Base-by-base conservation (phyloP, 2,329 filamentous ascomycete genomes). In the Thermochaetoides dissita region DNA sequence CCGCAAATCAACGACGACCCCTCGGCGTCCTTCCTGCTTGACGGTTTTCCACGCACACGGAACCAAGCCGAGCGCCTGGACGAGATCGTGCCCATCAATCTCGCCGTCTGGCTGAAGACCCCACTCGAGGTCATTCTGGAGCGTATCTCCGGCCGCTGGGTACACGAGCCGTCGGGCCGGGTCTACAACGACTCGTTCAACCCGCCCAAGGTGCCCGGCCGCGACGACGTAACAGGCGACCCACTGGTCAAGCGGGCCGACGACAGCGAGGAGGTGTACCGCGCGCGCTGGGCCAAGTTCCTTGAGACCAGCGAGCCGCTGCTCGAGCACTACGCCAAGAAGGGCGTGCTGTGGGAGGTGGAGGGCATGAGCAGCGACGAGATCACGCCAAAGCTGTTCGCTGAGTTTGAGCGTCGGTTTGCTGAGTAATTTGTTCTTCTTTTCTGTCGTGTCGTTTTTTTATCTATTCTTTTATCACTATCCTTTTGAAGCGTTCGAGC, bases 131-230 rank as follows among this genome's bases (percentile, higher is more conserved):
- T 95, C 46, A 87, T 98, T 46, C 72, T 96, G 50, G 78, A 87
- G 53, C 82, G 91, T 42, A 95, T 98, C 53, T 78, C 84, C 36
- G 87, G 86, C 40, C 81, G 91, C 44, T 95, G 88, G 88, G 81
- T 95, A 34, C 91, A 98, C 62, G 83, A 84, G 55, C 79, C 86
- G 0, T 94, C 86, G 0, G 91, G 91, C 1, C 74, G 91, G 29
- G 82, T 95, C 10, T 98, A 98, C 69, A 98, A 98, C 60, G 93
- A 87, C 2, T 79, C 79, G 0, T 98, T 94, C 67, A 87, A 96
- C 57, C 73, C 83, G 7, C 91, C 91, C 1, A 81, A 80, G 51
- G 77, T 88, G 1, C 63, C 76, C 0, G 89, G 91, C 28, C 75
- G 71, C 51, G 91, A 98, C 62, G 91, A 98, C 59, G 58, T 95